Evolutionary conservation across 2,329 filamentous ascomycete species (phyloP).

Genomic region (Claviceps sorghi): DNA sequence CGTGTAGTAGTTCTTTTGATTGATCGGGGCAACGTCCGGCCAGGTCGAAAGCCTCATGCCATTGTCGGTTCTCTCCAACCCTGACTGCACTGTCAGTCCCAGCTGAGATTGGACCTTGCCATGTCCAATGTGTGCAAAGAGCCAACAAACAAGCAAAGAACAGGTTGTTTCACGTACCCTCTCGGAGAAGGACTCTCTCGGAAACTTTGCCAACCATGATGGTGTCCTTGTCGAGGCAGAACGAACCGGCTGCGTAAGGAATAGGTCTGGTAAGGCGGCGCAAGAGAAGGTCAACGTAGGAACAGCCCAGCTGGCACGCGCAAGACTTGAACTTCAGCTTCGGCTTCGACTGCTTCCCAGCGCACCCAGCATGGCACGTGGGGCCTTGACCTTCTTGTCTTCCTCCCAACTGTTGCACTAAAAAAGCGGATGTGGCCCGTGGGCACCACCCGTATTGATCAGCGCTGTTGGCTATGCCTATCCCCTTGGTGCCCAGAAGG

Average conservation of each 20-base stretch:
- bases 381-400: not conserved
- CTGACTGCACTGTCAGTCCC: constrained; percentile 28
- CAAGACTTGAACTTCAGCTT: no score
- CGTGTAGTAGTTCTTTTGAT: constrained; percentile 99
- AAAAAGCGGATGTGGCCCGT: no score
- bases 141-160: constrained; percentile 3
- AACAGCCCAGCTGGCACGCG: not conserved
- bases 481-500: no score
- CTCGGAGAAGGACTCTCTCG: constrained; percentile 47
- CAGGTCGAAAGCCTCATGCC: constrained; percentile 91
- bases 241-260: not conserved
- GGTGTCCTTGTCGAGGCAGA: not conserved
- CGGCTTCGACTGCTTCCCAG: not conserved
- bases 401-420: not conserved
- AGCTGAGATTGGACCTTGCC: constrained; percentile 5
- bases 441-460: no score
- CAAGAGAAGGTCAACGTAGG: not conserved
- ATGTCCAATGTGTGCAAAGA: constrained; percentile 6
- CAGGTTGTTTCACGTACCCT: constrained; percentile 30
- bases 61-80: constrained; percentile 93
- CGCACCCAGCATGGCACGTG: not conserved
- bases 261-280: not conserved
- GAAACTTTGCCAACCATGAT: constrained; percentile 51
- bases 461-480: no score
- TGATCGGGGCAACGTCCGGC: constrained; percentile 86